These are phyloP conservation scores for Raffaelea arxii DNA, from an alignment of 2,329 filamentous ascomycete genomes.

Conservation along the genomic window DNA sequence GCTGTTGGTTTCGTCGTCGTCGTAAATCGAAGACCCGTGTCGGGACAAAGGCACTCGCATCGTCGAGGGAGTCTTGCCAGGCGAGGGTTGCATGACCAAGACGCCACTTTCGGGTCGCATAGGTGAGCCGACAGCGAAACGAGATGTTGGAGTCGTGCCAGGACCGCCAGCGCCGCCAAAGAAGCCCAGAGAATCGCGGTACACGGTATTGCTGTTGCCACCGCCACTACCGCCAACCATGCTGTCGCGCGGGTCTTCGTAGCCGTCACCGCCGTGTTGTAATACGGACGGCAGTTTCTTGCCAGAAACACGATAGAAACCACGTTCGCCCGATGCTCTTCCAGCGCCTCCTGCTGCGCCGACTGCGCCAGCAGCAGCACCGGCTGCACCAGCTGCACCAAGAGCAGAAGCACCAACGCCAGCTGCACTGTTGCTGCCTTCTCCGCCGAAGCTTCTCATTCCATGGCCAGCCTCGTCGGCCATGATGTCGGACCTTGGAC, in stretches of 20 bases:
- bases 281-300: conserved; percentile 55
- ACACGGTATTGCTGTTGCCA: conserved; percentile 1
- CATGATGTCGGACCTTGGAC: conserved; percentile 6
- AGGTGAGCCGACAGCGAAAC: conserved; percentile 43
- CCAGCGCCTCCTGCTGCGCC: conserved; percentile 19
- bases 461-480: too few relatives aligned
- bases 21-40: conserved; percentile 36
- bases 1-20: not conserved
- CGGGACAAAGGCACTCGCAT: conserved; percentile 44
- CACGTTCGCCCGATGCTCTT: conserved; percentile 30
- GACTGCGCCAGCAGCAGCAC: not conserved
- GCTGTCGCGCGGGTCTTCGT: conserved; percentile 23
- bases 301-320: conserved; percentile 57
- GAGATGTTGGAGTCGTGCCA: conserved; percentile 13
- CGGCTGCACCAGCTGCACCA: conserved; percentile 32
- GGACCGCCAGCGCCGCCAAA: conserved; percentile 20
- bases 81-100: conserved; percentile 54
- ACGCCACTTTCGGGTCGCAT: conserved; percentile 53
- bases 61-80: conserved; percentile 35
- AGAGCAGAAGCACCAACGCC: not conserved
- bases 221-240: conserved; percentile 8
- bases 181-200: conserved; percentile 20
- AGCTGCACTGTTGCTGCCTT: not conserved
- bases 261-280: conserved; percentile 53
- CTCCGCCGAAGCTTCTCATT: not conserved